Evolutionary conservation across 2,329 filamentous ascomycete species (phyloP), one percentile per base, ranked within the genome.

Genomic region (Iodosphaeria phyllophila): DNA sequence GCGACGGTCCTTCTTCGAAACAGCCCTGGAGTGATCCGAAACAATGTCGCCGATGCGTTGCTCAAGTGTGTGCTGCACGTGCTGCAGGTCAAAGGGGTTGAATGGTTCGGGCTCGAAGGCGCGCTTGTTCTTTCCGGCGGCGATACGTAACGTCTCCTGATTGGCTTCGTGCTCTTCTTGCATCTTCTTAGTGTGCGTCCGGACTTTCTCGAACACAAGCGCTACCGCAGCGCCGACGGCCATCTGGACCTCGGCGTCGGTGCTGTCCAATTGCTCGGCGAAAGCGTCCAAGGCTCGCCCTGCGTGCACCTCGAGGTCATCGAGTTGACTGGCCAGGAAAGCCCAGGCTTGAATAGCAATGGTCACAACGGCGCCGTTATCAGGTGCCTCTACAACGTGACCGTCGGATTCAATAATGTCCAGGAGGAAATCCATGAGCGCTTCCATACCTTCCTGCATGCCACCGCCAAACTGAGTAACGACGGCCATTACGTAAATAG

Each of bases 381-480:
- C 80, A 18, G 62, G 57, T 1, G 80, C 77, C 5, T 70, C 67
- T 20, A 86, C 59, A 3, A 60, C 67, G 19, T 74, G 60, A 3
- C 83, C 83, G 35, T 92, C 82, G 6, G 73, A 79, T 31, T 79
- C 72, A 11, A 83, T 56, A 24, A 92, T 79, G 30, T 83, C 76
- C 8, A 86, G 51, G 15, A 86, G 53, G 34, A 74, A 79, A 3
- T 73, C 67, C 58, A 91, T 74, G 23, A 78, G 56, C 17, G 83
- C 74, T 20, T 74, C 55, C 0, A 72, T 67, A 12, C 71, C 73
- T 16, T 73, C 67, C 16, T 68, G 60, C 5, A 66, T 64, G 1
- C 75, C 77, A 2, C 80, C 80, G 10, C 75, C 77, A 36, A 80
- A 86, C 36, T 79, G 68, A 2, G 74, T 67, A 13, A 69, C 68